A percentile compares a stretch with the other conserved stretches of the same genome.
These are phyloP conservation scores for Mrakia frigida DNA, from an alignment of 768 basidiomycete species.

Conservation along the genomic window DNA sequence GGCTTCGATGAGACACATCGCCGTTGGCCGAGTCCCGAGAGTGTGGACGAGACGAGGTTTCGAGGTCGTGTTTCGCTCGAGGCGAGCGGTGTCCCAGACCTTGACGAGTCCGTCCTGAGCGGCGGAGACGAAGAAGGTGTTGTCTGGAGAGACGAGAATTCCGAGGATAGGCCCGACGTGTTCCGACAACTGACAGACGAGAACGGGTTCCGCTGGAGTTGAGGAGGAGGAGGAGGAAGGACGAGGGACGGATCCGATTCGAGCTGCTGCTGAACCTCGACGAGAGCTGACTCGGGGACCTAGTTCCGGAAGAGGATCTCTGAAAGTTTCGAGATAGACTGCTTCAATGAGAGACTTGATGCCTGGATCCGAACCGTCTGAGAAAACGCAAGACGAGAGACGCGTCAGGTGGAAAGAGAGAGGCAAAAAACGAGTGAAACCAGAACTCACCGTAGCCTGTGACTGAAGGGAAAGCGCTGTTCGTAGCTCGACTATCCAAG, in stretches of 20 bases:
- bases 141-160: conserved; percentile 84
- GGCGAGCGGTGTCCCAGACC: conserved; percentile 62
- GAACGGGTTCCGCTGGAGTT: conserved; percentile 63
- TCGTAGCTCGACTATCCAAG: background rate
- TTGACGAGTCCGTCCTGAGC: conserved; percentile 48
- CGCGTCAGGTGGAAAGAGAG: background rate
- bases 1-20: conserved; percentile 56
- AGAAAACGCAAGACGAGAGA: conserved; percentile 8
- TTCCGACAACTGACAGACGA: conserved; percentile 77
- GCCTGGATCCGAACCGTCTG: conserved; percentile 85
- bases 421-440: background rate
- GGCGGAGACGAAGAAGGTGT: conserved; percentile 65
- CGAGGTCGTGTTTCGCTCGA: conserved; percentile 89
- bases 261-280: background rate
- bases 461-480: background rate
- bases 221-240: background rate
- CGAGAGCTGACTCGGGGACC: conserved; percentile 63
- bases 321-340: conserved; percentile 73
- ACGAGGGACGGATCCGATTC: background rate
- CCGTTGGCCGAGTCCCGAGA: conserved; percentile 62
- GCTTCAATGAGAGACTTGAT: conserved; percentile 85
- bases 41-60: conserved; percentile 50
- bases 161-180: conserved; percentile 55
- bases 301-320: conserved; percentile 82
- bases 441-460: conserved; percentile 43